A percentile compares a stretch with the other conserved stretches of the same genome.
Evolutionary conservation across 441 rosid genomes (phyloP).

Genomic region (Gossypium gossypioides): DNA sequence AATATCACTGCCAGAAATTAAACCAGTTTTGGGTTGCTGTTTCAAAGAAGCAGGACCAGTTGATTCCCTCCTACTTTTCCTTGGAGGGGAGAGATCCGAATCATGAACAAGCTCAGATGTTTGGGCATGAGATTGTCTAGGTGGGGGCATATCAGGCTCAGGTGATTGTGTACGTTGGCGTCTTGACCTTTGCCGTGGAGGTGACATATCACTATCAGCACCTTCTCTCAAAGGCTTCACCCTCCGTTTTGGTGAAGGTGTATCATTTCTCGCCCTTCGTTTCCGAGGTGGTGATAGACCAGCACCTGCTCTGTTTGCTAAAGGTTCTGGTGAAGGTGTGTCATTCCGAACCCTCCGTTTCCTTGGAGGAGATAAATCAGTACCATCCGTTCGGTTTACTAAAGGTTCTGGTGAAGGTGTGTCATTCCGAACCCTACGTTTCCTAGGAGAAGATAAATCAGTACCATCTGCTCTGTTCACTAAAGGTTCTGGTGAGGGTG

Average conservation of each 20-base stretch:
- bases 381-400: slow-evolving; percentile 8
- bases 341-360: slow-evolving; percentile 23
- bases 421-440: slow-evolving; percentile 27
- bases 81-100: slow-evolving; percentile 47
- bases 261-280: slow-evolving; percentile 22
- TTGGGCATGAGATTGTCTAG: slow-evolving; percentile 11
- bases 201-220: slow-evolving; percentile 31
- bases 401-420: slow-evolving; percentile 37
- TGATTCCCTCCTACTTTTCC: slow-evolving; percentile 37
- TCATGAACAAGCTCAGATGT: slow-evolving; percentile 7
- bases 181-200: slow-evolving; percentile 21
- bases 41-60: slow-evolving; percentile 25
- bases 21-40: slow-evolving; percentile 45
- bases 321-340: slow-evolving; percentile 21
- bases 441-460: slow-evolving; percentile 33
- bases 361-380: slow-evolving; percentile 45
- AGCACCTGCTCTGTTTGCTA: slow-evolving; percentile 3
- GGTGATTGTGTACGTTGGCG: slow-evolving; percentile 26
- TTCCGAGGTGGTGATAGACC: slow-evolving; percentile 46
- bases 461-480: neutral
- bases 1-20: slow-evolving; percentile 57
- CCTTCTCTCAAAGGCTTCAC: slow-evolving; percentile 13
- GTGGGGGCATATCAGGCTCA: slow-evolving; percentile 26
- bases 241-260: slow-evolving; percentile 21
- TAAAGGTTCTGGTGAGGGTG: slow-evolving; percentile 36